Evolutionary conservation across 805 yeast species (phyloP).

Genomic region (Teunomyces tritomae): DNA sequence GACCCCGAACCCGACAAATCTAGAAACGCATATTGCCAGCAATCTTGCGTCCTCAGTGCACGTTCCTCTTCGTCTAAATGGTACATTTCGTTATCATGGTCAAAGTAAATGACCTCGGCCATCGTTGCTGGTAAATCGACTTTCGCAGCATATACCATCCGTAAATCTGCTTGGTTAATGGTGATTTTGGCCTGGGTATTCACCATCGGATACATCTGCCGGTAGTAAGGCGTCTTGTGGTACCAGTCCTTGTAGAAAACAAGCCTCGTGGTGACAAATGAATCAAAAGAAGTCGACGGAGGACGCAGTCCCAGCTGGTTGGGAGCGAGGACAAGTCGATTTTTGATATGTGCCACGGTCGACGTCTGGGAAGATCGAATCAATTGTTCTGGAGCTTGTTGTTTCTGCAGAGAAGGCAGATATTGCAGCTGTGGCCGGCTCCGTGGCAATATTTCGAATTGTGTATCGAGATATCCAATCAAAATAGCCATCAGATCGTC

Average conservation of each 20-base stretch:
- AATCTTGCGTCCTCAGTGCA: neutral
- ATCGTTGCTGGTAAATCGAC: conserved; percentile 9
- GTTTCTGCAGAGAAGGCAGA: neutral
- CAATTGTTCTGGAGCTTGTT: neutral
- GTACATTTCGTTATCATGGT: conserved; percentile 15
- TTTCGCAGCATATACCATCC: conserved; percentile 15
- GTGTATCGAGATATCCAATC: conserved; percentile 31
- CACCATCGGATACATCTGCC: neutral
- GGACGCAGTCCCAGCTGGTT: neutral
- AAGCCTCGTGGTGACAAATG: conserved; percentile 22
- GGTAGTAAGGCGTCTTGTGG: conserved; percentile 9
- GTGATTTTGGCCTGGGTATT: neutral
- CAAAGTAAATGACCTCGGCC: conserved; percentile 23
- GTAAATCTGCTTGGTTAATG: conserved; percentile 9
- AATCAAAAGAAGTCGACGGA: conserved; percentile 10
- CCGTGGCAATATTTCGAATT: conserved; percentile 10
- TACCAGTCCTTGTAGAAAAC: conserved; percentile 39
- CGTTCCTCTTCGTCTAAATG: conserved; percentile 4
- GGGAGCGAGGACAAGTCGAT: neutral
- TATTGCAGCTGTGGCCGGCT: neutral
- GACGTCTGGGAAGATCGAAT: neutral
- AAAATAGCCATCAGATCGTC: conserved; percentile 26
- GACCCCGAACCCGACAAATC: conserved; percentile 10
- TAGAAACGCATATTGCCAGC: conserved; percentile 5
- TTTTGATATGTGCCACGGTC: neutral